Base-by-base conservation (phyloP, 768 basidiomycete species). In the Sporobolomyces roseus region DNA sequence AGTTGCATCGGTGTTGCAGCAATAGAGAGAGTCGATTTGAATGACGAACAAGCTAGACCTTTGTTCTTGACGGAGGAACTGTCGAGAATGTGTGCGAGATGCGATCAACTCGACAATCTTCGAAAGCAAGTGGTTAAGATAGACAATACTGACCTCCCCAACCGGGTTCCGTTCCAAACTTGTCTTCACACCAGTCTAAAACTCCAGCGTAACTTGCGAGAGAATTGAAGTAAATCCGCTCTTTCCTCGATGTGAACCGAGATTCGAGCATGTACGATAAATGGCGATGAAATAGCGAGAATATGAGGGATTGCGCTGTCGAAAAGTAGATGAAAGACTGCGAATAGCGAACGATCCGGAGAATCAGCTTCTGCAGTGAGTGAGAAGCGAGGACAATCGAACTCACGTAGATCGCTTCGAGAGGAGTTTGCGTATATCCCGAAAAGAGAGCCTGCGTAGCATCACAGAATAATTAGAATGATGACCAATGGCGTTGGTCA, bases 251-350 rank as follows among this genome's bases (percentile, higher is more conserved):
- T 0, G 35, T 17, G 74, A 72, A 59, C 60, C 66, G n/a, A 32
- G 63, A 68, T 66, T 81, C 81, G 41, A 82, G 77, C 80, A 81
- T 81, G 77, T 80, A 81, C 12, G 78, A 70, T 10, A 82, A 36
- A 65, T 83, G 82, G 17, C 80, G 76, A 63, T 83, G 82, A 71
- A 82, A 81, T n/a, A 81, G 75, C 1, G 79, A 77, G 66, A 78
- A 82, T 60, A 79, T 77, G 2, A 83, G 72, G 2, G 79, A 79
- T 64, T 79, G 79, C 6, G 76, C 75, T 21, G 76, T 74, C 2
- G 79, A 75, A 33, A 81, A 73, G 25, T 75, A 65, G 14, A 80
- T 73, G 68, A 82, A 82, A 50, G 78, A 71, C 77, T 79, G 35
- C 12, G 9, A 9, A 41, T 9, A 41, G 17, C 17, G 38, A 9